Percentiles rank a stretch among this genome's conserved stretches.
Conservation (phyloP, 2,329 filamentous ascomycete species). For the Thielaviopsis populi region DNA sequence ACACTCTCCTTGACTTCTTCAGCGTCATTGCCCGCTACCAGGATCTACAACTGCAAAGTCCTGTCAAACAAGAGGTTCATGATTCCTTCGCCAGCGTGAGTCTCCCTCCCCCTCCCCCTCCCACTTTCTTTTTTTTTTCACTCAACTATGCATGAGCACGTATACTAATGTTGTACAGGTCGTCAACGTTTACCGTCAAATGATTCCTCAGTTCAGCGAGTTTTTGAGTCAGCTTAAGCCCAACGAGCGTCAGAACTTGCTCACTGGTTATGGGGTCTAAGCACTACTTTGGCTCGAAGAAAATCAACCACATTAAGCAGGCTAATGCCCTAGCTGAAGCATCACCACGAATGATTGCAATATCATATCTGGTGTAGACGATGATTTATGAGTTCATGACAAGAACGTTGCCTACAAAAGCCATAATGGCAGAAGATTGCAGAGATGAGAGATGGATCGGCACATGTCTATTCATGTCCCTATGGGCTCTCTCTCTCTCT, state of each 20-base stretch:
- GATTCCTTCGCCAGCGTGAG: conserved; percentile 63
- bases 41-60: conserved; percentile 44
- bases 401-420: background rate
- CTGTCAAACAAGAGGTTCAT: conserved; percentile 49
- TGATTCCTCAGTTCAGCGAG: conserved; percentile 43
- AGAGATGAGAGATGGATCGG: background rate
- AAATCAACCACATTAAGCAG: background rate
- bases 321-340: background rate
- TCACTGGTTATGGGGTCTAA: conserved; percentile 32
- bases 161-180: conserved; percentile 26
- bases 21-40: conserved; percentile 66
- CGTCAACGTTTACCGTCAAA: conserved; percentile 39
- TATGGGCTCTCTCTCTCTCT: background rate
- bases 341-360: background rate
- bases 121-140: background rate
- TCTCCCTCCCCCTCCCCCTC: conserved; percentile 13
- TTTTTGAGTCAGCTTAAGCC: conserved; percentile 38
- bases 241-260: conserved; percentile 36
- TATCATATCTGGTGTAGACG: no score
- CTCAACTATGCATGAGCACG: conserved; percentile 4
- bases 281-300: background rate
- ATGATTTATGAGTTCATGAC: background rate
- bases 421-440: background rate
- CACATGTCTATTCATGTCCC: background rate
- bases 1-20: conserved; percentile 69